Base-by-base conservation (phyloP, 164 flowering plant species). In the Aristolochia californica region DNA sequence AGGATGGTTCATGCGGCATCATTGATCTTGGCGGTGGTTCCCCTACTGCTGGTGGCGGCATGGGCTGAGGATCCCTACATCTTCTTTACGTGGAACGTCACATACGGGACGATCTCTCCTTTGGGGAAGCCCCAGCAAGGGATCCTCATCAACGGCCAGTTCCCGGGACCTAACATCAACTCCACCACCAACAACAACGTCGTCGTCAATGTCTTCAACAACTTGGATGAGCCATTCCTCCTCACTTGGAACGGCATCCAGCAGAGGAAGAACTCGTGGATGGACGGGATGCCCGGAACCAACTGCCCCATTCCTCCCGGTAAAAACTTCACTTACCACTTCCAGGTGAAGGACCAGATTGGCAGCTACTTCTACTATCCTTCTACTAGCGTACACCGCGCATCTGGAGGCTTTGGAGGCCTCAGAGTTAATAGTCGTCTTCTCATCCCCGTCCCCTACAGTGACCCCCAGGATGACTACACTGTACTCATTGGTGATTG, bases 111-210 rank as follows among this genome's bases (percentile, higher is more conserved):
- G 18, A 81, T 62, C 28, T 71, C 95, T 43, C 95, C 95, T 27
- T 66, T 87, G 17, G 95, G 95, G 38, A 83, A 81, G 56, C 72
- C 80, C 50, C 91, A 84, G 63, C 86, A 75, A 90, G 90, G 84
- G 51, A 10, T 13, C 16, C 48, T 40, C 59, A 66, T 91, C 16
- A 87, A 91, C 58, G 80, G 74, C 0, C 57, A 82, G 66, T 91
- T 91, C 70, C 98, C 98, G 1, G 98, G 97, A 47, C 98, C 98
- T 49, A 55, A 70, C 27, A 69, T 91, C 7, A 91, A 91, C 73
- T 83, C 71, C 28, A 88, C 98, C 21, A 91, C 97, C 20, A 91
- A 91, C 67, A 62, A 87, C 75, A 74, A 86, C 70, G 79, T 88
- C 0, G 79, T 77, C 15, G 81, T 87, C 63, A 87, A 88, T 74